A percentile compares a stretch with the other conserved stretches of the same genome.
These are phyloP conservation scores for Blastobotrys robertii DNA, from an alignment of 805 yeast species.

Conservation along the genomic window DNA sequence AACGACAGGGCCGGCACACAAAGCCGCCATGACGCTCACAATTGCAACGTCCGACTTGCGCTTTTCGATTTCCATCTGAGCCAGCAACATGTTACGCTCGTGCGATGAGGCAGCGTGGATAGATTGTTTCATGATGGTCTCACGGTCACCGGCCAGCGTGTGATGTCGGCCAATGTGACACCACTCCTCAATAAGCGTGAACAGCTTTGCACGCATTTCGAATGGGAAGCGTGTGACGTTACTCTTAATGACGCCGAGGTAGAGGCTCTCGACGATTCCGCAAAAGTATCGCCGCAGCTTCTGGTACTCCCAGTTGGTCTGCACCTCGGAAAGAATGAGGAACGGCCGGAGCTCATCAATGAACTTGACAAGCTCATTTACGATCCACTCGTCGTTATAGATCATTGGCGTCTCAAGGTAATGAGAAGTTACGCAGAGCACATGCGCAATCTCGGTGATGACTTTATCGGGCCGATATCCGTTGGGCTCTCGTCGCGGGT, in stretches of 20 bases:
- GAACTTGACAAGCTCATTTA: conserved; percentile 51
- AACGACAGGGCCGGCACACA: conserved; percentile 67
- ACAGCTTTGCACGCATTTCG: conserved; percentile 74
- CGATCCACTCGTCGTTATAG: conserved; percentile 57
- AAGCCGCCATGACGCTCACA: conserved; percentile 72
- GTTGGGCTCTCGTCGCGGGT: conserved; percentile 3
- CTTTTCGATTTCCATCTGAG: conserved; percentile 73
- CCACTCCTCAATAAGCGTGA: conserved; percentile 84
- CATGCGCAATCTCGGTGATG: conserved; percentile 69
- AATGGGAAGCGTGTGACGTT: conserved; percentile 66
- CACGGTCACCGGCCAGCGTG: conserved; percentile 54
- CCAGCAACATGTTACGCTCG: conserved; percentile 36
- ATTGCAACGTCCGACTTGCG: conserved; percentile 61
- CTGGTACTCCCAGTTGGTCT: conserved; percentile 61
- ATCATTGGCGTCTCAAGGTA: conserved; percentile 44
- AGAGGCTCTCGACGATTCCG: conserved; percentile 56
- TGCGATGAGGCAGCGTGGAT: conserved; percentile 30
- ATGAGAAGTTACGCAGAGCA: conserved; percentile 59
- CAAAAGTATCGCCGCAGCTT: conserved; percentile 75
- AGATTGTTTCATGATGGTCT: conserved; percentile 41
- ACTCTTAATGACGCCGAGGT: conserved; percentile 27
- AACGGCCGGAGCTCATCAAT: conserved; percentile 54
- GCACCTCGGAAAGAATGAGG: conserved; percentile 46
- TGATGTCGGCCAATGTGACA: conserved; percentile 76
- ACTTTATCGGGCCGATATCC: conserved; percentile 26